Evolutionary conservation across 2,329 filamentous ascomycete species (phyloP).

Genomic region (Sordariomycetes sp.): DNA sequence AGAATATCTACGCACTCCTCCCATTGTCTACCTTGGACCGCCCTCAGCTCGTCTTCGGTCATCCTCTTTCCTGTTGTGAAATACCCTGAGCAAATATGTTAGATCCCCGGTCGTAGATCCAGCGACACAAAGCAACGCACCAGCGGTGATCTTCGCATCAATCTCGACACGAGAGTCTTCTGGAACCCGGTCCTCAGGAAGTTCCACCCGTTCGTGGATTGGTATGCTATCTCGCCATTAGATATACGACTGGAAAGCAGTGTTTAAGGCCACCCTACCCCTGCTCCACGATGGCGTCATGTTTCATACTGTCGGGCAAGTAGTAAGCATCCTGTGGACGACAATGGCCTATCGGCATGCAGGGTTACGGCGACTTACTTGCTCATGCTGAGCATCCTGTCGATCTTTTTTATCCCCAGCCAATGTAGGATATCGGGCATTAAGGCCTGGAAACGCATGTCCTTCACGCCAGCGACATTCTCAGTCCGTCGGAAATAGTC

Average conservation of each 20-base stretch:
- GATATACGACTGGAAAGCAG: constrained; percentile 7
- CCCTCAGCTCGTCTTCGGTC: constrained; percentile 72
- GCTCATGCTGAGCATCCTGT: constrained; percentile 97
- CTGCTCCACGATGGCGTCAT: constrained; percentile 76
- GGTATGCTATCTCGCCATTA: constrained; percentile 45
- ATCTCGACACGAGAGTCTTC: constrained; percentile 96
- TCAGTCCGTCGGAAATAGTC: constrained; percentile 97
- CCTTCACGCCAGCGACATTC: constrained; percentile 93
- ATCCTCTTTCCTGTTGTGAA: constrained; percentile 84
- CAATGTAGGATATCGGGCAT: constrained; percentile 98
- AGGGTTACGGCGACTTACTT: constrained; percentile 45
- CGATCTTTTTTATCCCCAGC: constrained; percentile 97
- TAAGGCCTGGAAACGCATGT: constrained; percentile 93
- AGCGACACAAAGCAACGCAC: constrained; percentile 31
- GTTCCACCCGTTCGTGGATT: constrained; percentile 79
- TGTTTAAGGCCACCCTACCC: constrained; percentile 34
- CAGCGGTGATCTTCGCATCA: constrained; percentile 94
- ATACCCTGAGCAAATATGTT: constrained; percentile 32
- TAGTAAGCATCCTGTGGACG: background rate
- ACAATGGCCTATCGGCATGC: background rate
- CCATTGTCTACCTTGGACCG: constrained; percentile 84
- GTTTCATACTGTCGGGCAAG: constrained; percentile 56
- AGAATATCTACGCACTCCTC: constrained; percentile 16
- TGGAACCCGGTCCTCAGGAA: constrained; percentile 88
- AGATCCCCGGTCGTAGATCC: constrained; percentile 1